phyloP scores from a whole-genome alignment of 2,329 filamentous ascomycete species.

The Zalaria sp. region DNA sequence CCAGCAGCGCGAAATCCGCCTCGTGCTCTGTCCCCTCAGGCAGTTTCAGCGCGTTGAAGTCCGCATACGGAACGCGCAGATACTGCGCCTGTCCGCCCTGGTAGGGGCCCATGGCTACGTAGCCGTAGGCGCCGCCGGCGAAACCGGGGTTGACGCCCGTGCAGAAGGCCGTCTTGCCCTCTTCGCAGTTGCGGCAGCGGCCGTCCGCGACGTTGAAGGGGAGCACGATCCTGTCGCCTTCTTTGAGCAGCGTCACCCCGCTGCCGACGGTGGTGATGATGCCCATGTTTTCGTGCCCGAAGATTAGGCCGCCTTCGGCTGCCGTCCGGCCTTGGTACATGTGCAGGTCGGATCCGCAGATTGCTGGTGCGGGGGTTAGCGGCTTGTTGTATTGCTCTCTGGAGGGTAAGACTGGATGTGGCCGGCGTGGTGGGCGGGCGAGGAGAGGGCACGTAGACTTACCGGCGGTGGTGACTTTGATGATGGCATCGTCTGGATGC shows the following conservation, averaged over 20 bases:
- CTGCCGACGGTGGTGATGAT: conserved; percentile 40
- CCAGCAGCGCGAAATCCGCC: conserved; percentile 41
- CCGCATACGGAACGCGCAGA: conserved; percentile 49
- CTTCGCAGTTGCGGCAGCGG: conserved; percentile 49
- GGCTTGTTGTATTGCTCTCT: neutral
- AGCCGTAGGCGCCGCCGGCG: conserved; percentile 46
- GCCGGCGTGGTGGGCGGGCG: neutral
- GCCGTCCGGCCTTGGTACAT: conserved; percentile 55
- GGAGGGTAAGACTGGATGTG: neutral
- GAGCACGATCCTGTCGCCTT: conserved; percentile 50
- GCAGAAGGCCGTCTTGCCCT: conserved; percentile 50
- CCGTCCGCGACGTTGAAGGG: conserved; percentile 53
- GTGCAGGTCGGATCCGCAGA: conserved; percentile 22
- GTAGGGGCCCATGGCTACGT: conserved; percentile 31
- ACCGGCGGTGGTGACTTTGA: conserved; percentile 50
- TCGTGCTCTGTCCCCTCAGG: conserved; percentile 48
- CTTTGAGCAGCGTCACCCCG: conserved; percentile 46
- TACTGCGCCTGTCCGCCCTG: conserved; percentile 49
- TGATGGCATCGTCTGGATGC: conserved; percentile 50
- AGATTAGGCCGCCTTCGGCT: conserved; percentile 47
- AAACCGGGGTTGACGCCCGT: conserved; percentile 41
- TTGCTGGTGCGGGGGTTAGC: conserved; percentile 2
- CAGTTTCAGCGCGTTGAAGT: conserved; percentile 51
- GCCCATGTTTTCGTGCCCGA: conserved; percentile 50
- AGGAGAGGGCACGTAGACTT: conserved; percentile 5